phyloP scores from a whole-genome alignment of 805 yeast species.

The Cyberlindnera petersonii region DNA sequence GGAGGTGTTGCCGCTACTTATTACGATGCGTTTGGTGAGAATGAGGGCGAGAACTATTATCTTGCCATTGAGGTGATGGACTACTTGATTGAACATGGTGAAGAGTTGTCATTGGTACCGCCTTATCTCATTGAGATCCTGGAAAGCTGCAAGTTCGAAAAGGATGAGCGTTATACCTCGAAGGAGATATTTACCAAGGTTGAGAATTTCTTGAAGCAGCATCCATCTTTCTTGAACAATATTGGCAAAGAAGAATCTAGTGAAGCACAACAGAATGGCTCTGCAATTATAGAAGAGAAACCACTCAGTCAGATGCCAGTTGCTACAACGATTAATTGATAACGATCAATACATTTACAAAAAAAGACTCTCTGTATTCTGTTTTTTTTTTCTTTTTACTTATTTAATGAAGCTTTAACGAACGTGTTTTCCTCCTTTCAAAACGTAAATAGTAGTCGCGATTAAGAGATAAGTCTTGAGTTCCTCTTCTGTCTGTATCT shows the following conservation, averaged over 20 bases:
- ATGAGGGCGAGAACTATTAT: constrained; percentile 68
- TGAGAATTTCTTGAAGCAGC: constrained; percentile 26
- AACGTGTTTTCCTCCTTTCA: too few relatives aligned
- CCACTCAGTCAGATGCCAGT: constrained; percentile 10
- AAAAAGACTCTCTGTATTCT: not conserved
- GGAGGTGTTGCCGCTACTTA: constrained; percentile 29
- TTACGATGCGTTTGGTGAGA: constrained; percentile 37
- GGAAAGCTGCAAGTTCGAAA: constrained; percentile 22
- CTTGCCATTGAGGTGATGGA: constrained; percentile 89
- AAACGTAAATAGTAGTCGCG: too few relatives aligned
- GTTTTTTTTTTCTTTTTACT: too few relatives aligned
- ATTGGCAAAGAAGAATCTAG: constrained; percentile 14
- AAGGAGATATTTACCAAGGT: constrained; percentile 39
- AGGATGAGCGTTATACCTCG: constrained; percentile 26
- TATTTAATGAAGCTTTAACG: too few relatives aligned
- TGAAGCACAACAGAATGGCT: constrained; percentile 11
- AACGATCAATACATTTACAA: too few relatives aligned
- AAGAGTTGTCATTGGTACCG: constrained; percentile 77
- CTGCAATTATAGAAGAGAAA: constrained; percentile 18
- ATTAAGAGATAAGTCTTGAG: too few relatives aligned
- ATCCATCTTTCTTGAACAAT: constrained; percentile 22
- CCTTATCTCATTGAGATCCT: constrained; percentile 37
- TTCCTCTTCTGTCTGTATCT: too few relatives aligned
- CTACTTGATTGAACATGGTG: constrained; percentile 75
- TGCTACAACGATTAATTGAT: constrained; percentile 12